phyloP scores from a whole-genome alignment of 1,284 basidiomycete genomes.

The Ceratobasidium theobromae region DNA sequence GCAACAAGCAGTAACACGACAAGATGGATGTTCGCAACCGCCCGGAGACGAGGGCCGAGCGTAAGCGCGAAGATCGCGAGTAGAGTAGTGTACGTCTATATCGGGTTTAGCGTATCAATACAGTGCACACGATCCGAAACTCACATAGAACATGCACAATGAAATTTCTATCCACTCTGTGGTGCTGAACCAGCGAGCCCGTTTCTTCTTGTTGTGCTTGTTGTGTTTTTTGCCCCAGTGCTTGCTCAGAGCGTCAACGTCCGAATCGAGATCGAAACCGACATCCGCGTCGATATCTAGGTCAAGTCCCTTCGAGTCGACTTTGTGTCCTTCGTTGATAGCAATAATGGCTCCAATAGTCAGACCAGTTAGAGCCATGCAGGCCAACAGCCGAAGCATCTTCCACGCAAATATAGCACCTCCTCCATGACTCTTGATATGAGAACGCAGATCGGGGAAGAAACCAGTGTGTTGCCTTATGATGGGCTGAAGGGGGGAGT shows the following conservation, averaged over 20 bases:
- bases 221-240: slow-evolving; percentile 17
- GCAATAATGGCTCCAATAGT: slow-evolving; percentile 22
- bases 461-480: slow-evolving; percentile 25
- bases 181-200: slow-evolving; percentile 29
- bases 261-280: not conserved
- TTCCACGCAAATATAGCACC: slow-evolving; percentile 15
- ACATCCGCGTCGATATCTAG: not conserved
- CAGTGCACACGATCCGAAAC: too few species aligned
- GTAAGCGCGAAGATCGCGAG: slow-evolving; percentile 27
- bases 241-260: slow-evolving; percentile 3
- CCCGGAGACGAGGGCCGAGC: not conserved
- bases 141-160: not conserved
- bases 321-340: slow-evolving; percentile 5
- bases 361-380: slow-evolving; percentile 11
- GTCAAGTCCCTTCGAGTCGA: not conserved
- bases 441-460: slow-evolving; percentile 23
- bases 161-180: slow-evolving; percentile 34
- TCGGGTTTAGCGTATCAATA: not conserved
- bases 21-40: slow-evolving; percentile 23
- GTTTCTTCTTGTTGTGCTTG: slow-evolving; percentile 26
- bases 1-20: slow-evolving; percentile 33
- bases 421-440: slow-evolving; percentile 26
- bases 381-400: slow-evolving; percentile 16
- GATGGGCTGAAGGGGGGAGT: not conserved
- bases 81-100: slow-evolving; percentile 26